These are phyloP conservation scores for Brassica balearica DNA, from an alignment of 441 rosid species.

Conservation along the genomic window DNA sequence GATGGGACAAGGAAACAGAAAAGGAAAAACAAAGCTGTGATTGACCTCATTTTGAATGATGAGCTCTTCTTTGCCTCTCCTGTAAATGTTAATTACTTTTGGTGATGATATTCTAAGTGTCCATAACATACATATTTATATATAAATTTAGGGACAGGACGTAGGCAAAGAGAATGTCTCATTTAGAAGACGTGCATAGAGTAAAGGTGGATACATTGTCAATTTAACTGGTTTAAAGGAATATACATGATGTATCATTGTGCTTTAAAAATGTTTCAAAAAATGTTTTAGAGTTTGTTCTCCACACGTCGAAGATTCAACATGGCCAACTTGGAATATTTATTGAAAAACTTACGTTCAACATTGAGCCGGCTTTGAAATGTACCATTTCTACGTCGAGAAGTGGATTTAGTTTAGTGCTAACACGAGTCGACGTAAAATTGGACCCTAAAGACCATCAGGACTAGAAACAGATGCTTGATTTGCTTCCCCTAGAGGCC, in stretches of 20 bases:
- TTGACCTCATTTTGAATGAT: slow-evolving; percentile 26
- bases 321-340: not conserved
- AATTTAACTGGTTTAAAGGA: not conserved
- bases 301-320: slow-evolving; percentile 9
- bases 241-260: not conserved
- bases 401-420: not conserved
- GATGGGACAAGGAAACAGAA: slow-evolving; percentile 45
- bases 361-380: not conserved
- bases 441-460: not conserved
- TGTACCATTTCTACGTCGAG: not conserved
- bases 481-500: no score
- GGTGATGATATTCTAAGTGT: not conserved
- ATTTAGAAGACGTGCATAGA: not conserved
- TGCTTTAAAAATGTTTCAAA: not conserved
- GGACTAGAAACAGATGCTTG: not conserved
- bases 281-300: not conserved
- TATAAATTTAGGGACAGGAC: not conserved
- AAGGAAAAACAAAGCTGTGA: slow-evolving; percentile 41
- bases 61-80: slow-evolving; percentile 1
- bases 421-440: not conserved
- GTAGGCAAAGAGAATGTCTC: not conserved
- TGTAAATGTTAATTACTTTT: not conserved
- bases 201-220: not conserved
- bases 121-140: not conserved
- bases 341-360: not conserved